Conservation (phyloP, 179 eudicot species). For the Spinacia oleracea region DNA sequence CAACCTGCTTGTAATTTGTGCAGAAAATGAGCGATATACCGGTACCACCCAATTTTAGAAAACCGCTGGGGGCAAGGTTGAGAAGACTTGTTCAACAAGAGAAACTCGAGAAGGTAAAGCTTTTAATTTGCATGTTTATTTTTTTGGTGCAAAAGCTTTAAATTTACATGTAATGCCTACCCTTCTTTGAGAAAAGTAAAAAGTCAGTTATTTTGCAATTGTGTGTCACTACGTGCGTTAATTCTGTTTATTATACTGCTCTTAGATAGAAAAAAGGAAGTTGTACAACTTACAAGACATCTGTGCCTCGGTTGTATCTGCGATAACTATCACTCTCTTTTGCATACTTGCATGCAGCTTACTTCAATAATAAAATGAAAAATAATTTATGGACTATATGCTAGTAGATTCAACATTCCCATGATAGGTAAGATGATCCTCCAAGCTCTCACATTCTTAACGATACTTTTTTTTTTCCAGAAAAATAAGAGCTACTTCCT, state of each 20-base stretch:
- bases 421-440: background rate
- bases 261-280: background rate
- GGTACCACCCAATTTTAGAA: conserved; percentile 70
- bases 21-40: conserved; percentile 79
- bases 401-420: background rate
- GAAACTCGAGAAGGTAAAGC: conserved; percentile 79
- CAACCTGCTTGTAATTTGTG: conserved; percentile 18
- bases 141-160: too few species aligned
- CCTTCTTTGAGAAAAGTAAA: background rate
- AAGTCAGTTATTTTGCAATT: background rate
- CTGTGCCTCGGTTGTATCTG: background rate
- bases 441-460: background rate
- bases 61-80: conserved; percentile 59
- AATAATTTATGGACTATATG: background rate
- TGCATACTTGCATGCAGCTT: background rate
- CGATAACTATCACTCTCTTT: background rate
- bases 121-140: background rate
- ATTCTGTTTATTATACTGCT: background rate
- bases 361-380: background rate
- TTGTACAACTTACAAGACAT: background rate
- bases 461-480: background rate
- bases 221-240: background rate
- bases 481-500: background rate
- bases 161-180: background rate
- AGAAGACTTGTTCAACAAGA: conserved; percentile 76